Percentiles rank a stretch among this genome's conserved stretches.
Conservation (phyloP, 2,329 filamentous ascomycete genomes). For the Teratosphaeriaceae sp. region DNA sequence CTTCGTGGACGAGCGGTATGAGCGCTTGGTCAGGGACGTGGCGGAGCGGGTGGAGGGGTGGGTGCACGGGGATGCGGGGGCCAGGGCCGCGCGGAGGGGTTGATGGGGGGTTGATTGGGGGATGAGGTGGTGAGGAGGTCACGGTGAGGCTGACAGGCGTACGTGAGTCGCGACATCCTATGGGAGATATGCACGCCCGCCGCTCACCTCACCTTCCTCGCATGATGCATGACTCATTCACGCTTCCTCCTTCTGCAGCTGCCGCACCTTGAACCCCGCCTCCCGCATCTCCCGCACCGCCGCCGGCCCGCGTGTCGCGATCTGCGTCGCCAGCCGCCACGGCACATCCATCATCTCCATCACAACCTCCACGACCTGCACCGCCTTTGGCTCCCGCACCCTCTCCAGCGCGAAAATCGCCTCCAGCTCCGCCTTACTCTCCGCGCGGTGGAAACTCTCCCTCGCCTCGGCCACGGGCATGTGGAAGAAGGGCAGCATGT, state of each 20-base stretch:
- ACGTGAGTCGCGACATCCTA: too few species aligned
- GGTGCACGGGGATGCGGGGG: conserved; percentile 20
- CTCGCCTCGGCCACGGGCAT: conserved; percentile 24
- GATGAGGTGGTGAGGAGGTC: too few species aligned
- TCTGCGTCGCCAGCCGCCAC: conserved; percentile 30
- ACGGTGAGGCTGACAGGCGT: too few species aligned
- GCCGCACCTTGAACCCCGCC: conserved; percentile 32
- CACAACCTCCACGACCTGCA: conserved; percentile 38
- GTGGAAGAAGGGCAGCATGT: conserved; percentile 36
- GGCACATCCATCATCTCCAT: conserved; percentile 35
- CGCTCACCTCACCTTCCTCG: too few species aligned
- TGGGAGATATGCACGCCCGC: too few species aligned
- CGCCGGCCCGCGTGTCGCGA: conserved; percentile 31
- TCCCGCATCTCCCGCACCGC: conserved; percentile 31
- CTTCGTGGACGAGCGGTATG: conserved; percentile 51
- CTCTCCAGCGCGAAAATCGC: conserved; percentile 27
- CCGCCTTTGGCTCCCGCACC: conserved; percentile 24
- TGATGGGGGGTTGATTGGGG: too few species aligned
- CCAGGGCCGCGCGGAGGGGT: conserved; percentile 2
- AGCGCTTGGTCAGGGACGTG: conserved; percentile 31
- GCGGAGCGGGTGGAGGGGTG: conserved; percentile 30
- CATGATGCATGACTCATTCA: background rate
- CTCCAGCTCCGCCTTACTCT: conserved; percentile 33
- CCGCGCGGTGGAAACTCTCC: conserved; percentile 30
- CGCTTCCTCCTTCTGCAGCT: conserved; percentile 12